Evolutionary conservation across 345 rosid species (phyloP).

Genomic region (Bruguiera parviflora): DNA sequence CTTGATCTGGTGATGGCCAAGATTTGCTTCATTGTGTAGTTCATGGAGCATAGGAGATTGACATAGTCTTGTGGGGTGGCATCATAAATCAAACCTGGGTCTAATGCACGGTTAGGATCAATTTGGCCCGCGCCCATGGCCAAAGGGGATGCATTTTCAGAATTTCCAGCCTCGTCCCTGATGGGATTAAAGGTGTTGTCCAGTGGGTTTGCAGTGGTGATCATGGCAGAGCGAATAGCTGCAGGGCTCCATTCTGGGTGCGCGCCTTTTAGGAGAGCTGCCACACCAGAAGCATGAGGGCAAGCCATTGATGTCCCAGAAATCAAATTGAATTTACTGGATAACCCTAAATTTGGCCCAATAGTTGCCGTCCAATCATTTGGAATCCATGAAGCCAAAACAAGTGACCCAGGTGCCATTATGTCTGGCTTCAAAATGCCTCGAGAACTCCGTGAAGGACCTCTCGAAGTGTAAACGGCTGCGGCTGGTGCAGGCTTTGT

Average conservation of each 20-base stretch:
- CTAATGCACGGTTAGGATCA: constrained; percentile 41
- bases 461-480: constrained; percentile 47
- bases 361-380: not conserved
- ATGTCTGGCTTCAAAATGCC: constrained; percentile 55
- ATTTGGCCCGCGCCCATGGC: constrained; percentile 45
- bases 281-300: constrained; percentile 56
- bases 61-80: constrained; percentile 43
- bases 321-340: constrained; percentile 36
- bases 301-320: constrained; percentile 64
- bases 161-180: constrained; percentile 17
- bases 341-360: constrained; percentile 15
- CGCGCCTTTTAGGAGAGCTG: constrained; percentile 43
- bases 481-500: constrained; percentile 39
- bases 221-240: constrained; percentile 50
- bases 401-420: constrained; percentile 49
- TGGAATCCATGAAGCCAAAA: constrained; percentile 50
- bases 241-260: constrained; percentile 57
- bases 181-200: constrained; percentile 38
- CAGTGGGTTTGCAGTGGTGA: constrained; percentile 45
- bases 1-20: constrained; percentile 37
- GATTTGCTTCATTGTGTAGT: constrained; percentile 38
- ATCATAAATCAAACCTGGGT: constrained; percentile 50
- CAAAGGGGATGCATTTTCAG: constrained; percentile 34
- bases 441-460: constrained; percentile 46
- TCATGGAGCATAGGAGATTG: constrained; percentile 35